Percentiles rank a stretch among this genome's conserved stretches.
Conservation (phyloP, 371 early-diverging fungal genomes). For the Mucor racemosus region DNA sequence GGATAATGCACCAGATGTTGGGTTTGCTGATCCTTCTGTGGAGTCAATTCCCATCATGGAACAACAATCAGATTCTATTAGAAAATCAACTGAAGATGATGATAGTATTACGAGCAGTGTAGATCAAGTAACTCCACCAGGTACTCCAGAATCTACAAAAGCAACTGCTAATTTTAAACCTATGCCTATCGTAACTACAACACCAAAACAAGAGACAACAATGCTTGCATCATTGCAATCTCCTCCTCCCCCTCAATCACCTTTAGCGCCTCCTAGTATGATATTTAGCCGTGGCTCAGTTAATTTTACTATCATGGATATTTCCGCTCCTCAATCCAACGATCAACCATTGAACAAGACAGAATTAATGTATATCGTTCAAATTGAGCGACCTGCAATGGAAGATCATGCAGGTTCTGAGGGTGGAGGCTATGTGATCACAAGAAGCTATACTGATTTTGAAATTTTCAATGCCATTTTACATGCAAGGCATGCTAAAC, state of each 20-base stretch:
- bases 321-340: slow-evolving; percentile 26
- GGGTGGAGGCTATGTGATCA: slow-evolving; percentile 57
- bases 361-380: slow-evolving; percentile 44
- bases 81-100: neutral
- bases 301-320: slow-evolving; percentile 53
- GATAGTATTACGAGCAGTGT: neutral
- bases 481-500: slow-evolving; percentile 36
- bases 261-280: neutral
- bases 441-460: slow-evolving; percentile 51
- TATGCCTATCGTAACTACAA: neutral
- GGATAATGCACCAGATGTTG: neutral
- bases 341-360: slow-evolving; percentile 24
- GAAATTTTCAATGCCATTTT: slow-evolving; percentile 47
- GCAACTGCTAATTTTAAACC: neutral
- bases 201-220: neutral
- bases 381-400: slow-evolving; percentile 49
- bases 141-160: slow-evolving; percentile 17
- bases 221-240: slow-evolving; percentile 15
- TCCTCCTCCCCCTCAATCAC: slow-evolving; percentile 7
- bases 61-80: neutral
- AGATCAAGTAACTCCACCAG: slow-evolving; percentile 9
- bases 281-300: slow-evolving; percentile 45
- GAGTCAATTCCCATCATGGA: neutral
- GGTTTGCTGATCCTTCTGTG: neutral
- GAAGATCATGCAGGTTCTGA: slow-evolving; percentile 44